phyloP scores from a whole-genome alignment of 192 early-diverging fungal species.

The Rhizoclosmatium sp. region DNA sequence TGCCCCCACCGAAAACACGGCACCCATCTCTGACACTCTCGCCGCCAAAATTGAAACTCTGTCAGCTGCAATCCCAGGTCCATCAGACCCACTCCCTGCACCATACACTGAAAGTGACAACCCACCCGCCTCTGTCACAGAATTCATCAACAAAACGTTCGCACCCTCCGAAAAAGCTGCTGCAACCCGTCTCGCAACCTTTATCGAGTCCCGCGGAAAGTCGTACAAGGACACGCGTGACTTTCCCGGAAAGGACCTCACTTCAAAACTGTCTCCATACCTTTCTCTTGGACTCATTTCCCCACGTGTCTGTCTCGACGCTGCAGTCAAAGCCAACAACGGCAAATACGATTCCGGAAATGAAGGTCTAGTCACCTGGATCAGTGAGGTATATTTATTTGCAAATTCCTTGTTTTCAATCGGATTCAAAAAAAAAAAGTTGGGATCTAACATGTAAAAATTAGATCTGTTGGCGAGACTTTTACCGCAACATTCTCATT shows the following conservation, averaged over 20 bases:
- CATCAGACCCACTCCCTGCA: not conserved
- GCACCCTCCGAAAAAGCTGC: conserved; percentile 65
- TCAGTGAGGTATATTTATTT: conserved; percentile 60
- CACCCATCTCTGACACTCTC: not conserved
- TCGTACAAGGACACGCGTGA: conserved; percentile 59
- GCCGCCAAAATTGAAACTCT: conserved; percentile 3
- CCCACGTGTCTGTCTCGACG: conserved; percentile 57
- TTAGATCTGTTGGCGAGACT: conserved; percentile 70
- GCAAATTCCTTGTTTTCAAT: too few relatives aligned
- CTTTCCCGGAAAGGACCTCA: conserved; percentile 41
- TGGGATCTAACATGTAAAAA: not conserved
- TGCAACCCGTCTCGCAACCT: conserved; percentile 44
- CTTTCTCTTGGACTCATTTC: conserved; percentile 62
- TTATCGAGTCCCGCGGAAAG: conserved; percentile 41
- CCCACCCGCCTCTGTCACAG: not conserved
- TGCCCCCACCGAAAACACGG: not conserved
- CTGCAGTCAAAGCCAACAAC: conserved; percentile 54
- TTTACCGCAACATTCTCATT: conserved; percentile 66
- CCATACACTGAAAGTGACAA: not conserved
- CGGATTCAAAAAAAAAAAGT: too few relatives aligned
- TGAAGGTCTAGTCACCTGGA: conserved; percentile 62
- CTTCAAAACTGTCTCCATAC: conserved; percentile 55
- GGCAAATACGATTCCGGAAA: conserved; percentile 60
- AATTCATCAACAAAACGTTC: conserved; percentile 32
- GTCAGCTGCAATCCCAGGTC: not conserved